Base-by-base conservation (phyloP, 768 basidiomycete species). In the Lactarius quietus region DNA sequence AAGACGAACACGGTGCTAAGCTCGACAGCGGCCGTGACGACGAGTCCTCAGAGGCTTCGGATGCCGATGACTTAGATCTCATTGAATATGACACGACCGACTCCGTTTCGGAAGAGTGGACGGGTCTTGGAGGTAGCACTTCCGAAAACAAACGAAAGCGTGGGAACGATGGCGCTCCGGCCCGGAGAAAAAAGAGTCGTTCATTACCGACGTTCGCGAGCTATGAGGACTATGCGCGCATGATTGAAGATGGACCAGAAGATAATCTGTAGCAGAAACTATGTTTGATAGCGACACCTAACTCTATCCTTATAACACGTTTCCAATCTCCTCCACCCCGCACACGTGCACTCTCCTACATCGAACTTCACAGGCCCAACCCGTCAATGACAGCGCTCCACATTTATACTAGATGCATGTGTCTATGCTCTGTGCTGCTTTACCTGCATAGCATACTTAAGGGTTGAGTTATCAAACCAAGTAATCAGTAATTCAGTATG, bases 191-290 rank as follows among this genome's bases (percentile, higher is more conserved):
- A 79, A 93, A 87, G 77, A 72, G 83, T 72, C 80, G 79, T 63
- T 81, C 84, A 12, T 72, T 92, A 68, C 90, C 90, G 6, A 92
- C 88, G 39, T 94, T 94, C 72, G 92, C 92, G 14, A 90, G 85
- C 72, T 93, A 93, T 70, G 92, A 94, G 64, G 92, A 93, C 63
- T 94, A 92, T 69, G 88, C 87, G 53, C 86, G 80, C 77, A 81
- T 93, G 84, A 94, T 93, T 63, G 92, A 93, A 73, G 87, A 89
- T 63, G 86, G 79, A 12, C 82, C 85, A 15, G 88, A 90, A 75
- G 87, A 90, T 69, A 78, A 86, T 74, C 79, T 88, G 35, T 87
- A 74, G 59, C 33, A 55, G 18, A 48, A 23, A 14, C 15, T 6
- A 26, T 23, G 23, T 48, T 48, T 5, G 45, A 48, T 5, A 26